These are phyloP conservation scores for Naematelia encephala DNA, from an alignment of 768 basidiomycete genomes.

Conservation along the genomic window DNA sequence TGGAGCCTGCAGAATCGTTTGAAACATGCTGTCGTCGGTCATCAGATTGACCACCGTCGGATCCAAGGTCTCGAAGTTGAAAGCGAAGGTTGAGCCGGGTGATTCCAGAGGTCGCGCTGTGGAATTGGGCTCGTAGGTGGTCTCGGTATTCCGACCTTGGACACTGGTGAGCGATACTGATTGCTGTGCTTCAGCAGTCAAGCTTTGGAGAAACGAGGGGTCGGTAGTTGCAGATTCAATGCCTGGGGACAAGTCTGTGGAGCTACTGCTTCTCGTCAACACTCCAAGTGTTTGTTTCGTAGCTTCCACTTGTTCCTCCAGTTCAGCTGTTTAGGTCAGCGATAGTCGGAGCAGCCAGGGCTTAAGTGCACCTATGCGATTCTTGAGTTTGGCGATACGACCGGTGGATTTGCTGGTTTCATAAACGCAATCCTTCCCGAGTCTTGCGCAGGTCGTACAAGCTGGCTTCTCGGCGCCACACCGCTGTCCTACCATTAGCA, in stretches of 20 bases:
- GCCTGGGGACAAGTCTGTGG: background rate
- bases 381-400: slow-evolving; percentile 11
- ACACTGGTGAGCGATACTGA: background rate
- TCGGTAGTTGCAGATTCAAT: background rate
- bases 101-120: background rate
- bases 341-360: background rate
- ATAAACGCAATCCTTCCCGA: slow-evolving; percentile 16
- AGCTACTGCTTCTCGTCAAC: background rate
- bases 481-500: background rate
- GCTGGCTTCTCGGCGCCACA: slow-evolving; percentile 17
- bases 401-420: slow-evolving; percentile 4
- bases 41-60: slow-evolving; percentile 9
- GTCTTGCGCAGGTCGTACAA: slow-evolving; percentile 12
- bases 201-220: background rate
- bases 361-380: slow-evolving; percentile 8
- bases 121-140: too few species aligned
- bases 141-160: background rate
- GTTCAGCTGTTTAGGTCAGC: background rate
- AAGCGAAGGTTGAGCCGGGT: slow-evolving; percentile 2
- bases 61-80: slow-evolving; percentile 12
- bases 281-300: background rate
- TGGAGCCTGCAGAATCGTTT: background rate
- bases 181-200: background rate
- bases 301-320: slow-evolving; percentile 1
- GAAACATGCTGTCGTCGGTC: background rate